Evolutionary conservation across 768 basidiomycete genomes (phyloP), one percentile per base, ranked within the genome.

Genomic region (Phaeotremella skinneri): DNA sequence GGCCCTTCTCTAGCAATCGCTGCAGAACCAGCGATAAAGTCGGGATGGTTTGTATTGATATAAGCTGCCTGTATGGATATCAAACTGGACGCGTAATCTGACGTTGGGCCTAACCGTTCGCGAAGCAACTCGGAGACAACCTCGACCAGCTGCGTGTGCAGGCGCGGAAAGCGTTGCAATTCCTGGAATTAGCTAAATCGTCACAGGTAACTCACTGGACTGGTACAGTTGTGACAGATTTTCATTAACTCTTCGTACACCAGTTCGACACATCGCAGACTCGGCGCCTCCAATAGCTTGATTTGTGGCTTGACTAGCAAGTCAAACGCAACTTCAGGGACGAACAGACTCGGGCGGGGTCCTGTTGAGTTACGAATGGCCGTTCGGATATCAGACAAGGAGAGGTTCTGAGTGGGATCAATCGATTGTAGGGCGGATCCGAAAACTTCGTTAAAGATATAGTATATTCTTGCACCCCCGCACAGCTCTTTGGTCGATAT

Each of bases 221-320:
- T 89, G 2, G 94, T 96, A 79, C 94, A 97, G 72, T 94, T 98
- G 75, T 99, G 96, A 78, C 96, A 98, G 47, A 99, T 93, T 81
- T 98, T 98, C 64, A 99, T 97, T 54, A 99, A 80, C 78, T 99
- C 96, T 77, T 99, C 96, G 75, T 99, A 99, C 6, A 99, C 96
- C 68, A 99, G 79, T 76, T 98, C 96, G 20, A 98, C 96, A 67
- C 96, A 99, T 42, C 96, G 83, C 78, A 96, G 77, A 79, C 90
- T 91, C 14, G 96, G 96, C 11, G 90, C 85, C 77, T 98, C 94
- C 50, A 99, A 79, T 23, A 98, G 81, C 79, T 96, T 93, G 76
- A 99, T 97, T 78, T 99, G 96, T 0, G 96, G 96, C 75, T 98
- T 98, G 62, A 99, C 91, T 53, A 99, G 81, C 43, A 99, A 78